A percentile compares a stretch with the other conserved stretches of the same genome.
Evolutionary conservation across 768 basidiomycete genomes (phyloP).

Genomic region (Trametes sanguinea): DNA sequence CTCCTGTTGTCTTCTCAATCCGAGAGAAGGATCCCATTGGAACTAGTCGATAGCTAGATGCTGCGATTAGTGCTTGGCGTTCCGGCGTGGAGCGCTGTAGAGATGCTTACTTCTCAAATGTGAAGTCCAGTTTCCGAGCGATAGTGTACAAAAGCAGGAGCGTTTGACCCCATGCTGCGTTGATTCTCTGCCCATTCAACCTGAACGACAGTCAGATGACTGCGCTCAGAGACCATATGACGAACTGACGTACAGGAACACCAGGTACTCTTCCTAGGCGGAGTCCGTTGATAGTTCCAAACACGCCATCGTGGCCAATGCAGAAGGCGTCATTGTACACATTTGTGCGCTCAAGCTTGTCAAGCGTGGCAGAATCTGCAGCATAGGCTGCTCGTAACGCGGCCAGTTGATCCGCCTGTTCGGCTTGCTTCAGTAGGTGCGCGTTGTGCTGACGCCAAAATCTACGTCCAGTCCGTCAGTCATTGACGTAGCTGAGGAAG

Average conservation of each 20-base stretch:
- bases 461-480: conserved; percentile 39
- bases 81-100: not conserved
- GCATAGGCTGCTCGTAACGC: conserved; percentile 78
- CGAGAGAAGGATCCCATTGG: conserved; percentile 96
- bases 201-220: conserved; percentile 36
- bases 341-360: conserved; percentile 87
- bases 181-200: conserved; percentile 99
- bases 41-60: conserved; percentile 76
- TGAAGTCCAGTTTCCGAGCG: conserved; percentile 87
- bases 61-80: no score
- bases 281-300: conserved; percentile 97
- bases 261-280: conserved; percentile 86
- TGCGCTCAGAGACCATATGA: not conserved
- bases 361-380: conserved; percentile 72
- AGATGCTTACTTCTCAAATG: conserved; percentile 73
- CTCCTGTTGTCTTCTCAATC: conserved; percentile 80
- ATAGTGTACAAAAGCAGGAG: conserved; percentile 90
- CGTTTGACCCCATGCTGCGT: conserved; percentile 98
- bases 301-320: conserved; percentile 91
- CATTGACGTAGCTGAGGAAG: not conserved
- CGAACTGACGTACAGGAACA: conserved; percentile 60
- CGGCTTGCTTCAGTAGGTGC: conserved; percentile 62
- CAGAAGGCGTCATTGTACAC: conserved; percentile 97
- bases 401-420: conserved; percentile 68
- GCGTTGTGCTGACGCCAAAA: conserved; percentile 84